Evolutionary conservation across 2,329 filamentous ascomycete species (phyloP), one percentile per base, ranked within the genome.

Genomic region (Alternaria conjuncta): DNA sequence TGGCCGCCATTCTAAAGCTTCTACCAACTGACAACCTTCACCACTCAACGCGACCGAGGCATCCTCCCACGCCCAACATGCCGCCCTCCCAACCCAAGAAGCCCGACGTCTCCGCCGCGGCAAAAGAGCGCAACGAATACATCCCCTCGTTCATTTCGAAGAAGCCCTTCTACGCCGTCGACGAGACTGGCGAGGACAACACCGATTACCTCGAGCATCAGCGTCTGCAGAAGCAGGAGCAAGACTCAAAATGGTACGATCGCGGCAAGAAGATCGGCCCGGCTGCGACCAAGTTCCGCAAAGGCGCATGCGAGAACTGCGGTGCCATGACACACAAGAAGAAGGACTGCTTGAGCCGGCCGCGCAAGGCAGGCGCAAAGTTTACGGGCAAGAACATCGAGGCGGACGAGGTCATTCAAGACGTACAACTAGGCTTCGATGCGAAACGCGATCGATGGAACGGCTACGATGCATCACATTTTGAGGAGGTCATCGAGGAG

Each of bases 381-480:
- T 97, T 92, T 89, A 97, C 94, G 0, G 96, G 96, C 21, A 91
- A 89, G 75, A 91, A 98, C 77, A 99, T 99, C 58, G 91, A 97
- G 77, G 93, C 95, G 28, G 96, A 99, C 78, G 94, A 97, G 76
- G 83, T 91, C 10, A 84, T 97, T 12, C 91, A 97, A 76, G 90
- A 97, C 59, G 90, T 98, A 15, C 89, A 92, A 49, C 83, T 98
- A 51, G 93, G 94, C 4, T 99, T 95, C 93, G 96, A 99, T 80
- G 96, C 96, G 21, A 99, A 99, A 84, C 87, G 96, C 71, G 96
- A 99, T 83, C 89, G 95, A 46, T 99, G 96, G 95, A 97, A 97
- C 77, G 95, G 95, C n/a, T 99, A 97, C 80, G 94, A 98, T 78
- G 85, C 94, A 1, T 89, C 88, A 69, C 92, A 98, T 79, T 98